Conservation (phyloP, 1,284 basidiomycete species). For the Moesziomyces parantarcticus region DNA sequence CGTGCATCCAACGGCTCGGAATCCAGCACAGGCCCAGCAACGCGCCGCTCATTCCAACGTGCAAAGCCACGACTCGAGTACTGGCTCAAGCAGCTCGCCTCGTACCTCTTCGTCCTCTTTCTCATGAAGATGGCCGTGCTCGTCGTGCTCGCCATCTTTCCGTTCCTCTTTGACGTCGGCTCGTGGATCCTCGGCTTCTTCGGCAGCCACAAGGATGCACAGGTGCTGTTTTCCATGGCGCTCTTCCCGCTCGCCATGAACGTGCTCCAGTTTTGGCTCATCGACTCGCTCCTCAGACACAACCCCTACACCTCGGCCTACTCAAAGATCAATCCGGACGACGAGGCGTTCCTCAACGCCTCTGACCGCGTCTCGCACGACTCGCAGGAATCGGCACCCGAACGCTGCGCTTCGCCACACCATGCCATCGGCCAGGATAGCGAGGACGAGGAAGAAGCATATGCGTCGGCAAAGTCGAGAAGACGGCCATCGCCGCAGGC, state of each 20-base stretch:
- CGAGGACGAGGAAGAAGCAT: conserved; percentile 22
- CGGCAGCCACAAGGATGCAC: conserved; percentile 70
- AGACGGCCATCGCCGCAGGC: conserved; percentile 17
- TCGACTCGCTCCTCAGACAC: conserved; percentile 63
- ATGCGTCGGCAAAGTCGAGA: conserved; percentile 13
- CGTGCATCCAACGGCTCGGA: conserved; percentile 6
- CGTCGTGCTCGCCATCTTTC: conserved; percentile 74
- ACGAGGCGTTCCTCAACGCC: conserved; percentile 31
- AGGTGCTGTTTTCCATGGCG: conserved; percentile 77
- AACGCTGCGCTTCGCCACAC: neutral
- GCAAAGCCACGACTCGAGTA: conserved; percentile 68
- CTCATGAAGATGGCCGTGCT: conserved; percentile 90
- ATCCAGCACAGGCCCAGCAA: neutral
- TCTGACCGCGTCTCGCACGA: conserved; percentile 36
- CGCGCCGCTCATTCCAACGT: conserved; percentile 14
- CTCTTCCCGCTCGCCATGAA: conserved; percentile 92
- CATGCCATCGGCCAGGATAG: conserved; percentile 26
- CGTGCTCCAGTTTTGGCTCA: conserved; percentile 65
- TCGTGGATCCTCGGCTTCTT: conserved; percentile 87
- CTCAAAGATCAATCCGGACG: conserved; percentile 41
- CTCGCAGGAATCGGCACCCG: conserved; percentile 14
- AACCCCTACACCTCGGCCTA: conserved; percentile 57
- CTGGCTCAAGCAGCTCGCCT: conserved; percentile 84
- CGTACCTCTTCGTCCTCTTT: conserved; percentile 82
- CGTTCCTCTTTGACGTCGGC: conserved; percentile 78